Percentiles rank a stretch among this genome's conserved stretches.
Evolutionary conservation across 805 yeast species (phyloP).

Genomic region (Maudiozyma saulgeensis): DNA sequence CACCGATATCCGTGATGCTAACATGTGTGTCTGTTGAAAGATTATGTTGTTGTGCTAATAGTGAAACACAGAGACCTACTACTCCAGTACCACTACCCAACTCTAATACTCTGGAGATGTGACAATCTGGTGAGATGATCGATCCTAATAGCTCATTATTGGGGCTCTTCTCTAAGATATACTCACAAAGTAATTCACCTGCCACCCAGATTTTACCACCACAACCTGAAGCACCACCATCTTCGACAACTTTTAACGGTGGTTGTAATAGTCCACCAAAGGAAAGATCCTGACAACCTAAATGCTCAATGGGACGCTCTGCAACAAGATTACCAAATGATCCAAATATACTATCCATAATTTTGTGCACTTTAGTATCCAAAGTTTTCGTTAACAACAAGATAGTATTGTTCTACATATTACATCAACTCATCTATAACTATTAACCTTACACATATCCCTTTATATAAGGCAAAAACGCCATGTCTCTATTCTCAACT

Average conservation of each 20-base stretch:
- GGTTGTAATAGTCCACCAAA: conserved; percentile 33
- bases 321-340: conserved; percentile 11
- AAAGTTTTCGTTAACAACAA: neutral
- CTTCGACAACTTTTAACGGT: conserved; percentile 37
- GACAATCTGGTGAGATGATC: conserved; percentile 2
- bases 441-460: too few relatives aligned
- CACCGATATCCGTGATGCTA: conserved; percentile 41
- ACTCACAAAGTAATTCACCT: conserved; percentile 44
- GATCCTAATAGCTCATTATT: conserved; percentile 4
- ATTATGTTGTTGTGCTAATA: conserved; percentile 9
- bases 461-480: too few relatives aligned
- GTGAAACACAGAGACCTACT: conserved; percentile 35
- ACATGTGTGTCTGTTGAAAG: conserved; percentile 23
- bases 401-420: too few relatives aligned
- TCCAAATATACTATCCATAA: conserved; percentile 12
- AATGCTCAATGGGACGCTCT: conserved; percentile 19
- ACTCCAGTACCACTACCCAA: conserved; percentile 54
- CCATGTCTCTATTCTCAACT: too few relatives aligned
- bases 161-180: conserved; percentile 28
- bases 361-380: neutral
- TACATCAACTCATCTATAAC: too few relatives aligned
- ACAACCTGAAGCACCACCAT: conserved; percentile 52
- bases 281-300: conserved; percentile 32
- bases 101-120: conserved; percentile 34
- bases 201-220: conserved; percentile 61